A percentile compares a stretch with the other conserved stretches of the same genome.
Evolutionary conservation across 768 basidiomycete species (phyloP).

Genomic region (Scleroderma bovista): DNA sequence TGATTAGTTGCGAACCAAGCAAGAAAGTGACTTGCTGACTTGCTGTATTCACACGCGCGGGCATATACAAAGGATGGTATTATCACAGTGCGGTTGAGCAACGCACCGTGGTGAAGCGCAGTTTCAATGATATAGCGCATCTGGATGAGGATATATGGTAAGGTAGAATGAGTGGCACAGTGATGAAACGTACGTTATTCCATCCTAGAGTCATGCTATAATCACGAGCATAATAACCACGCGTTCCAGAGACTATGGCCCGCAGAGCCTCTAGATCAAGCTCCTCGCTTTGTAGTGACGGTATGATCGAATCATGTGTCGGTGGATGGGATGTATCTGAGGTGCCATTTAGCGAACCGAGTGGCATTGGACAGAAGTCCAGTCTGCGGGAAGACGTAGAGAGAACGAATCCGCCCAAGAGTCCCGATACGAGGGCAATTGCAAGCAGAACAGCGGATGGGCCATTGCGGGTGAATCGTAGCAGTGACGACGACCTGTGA

Average conservation of each 20-base stretch:
- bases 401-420: constrained; percentile 23
- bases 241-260: constrained; percentile 31
- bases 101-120: constrained; percentile 36
- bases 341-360: constrained; percentile 1
- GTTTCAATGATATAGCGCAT: constrained; percentile 47
- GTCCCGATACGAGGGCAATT: constrained; percentile 16
- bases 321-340: not conserved
- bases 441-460: constrained; percentile 14
- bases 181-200: constrained; percentile 38
- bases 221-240: constrained; percentile 41
- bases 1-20: not conserved
- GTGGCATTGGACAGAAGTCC: constrained; percentile 17
- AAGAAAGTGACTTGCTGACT: constrained; percentile 8
- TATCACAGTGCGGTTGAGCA: constrained; percentile 40
- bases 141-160: constrained; percentile 15
- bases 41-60: constrained; percentile 35
- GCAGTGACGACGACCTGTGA: constrained; percentile 7
- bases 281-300: constrained; percentile 15
- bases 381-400: constrained; percentile 9
- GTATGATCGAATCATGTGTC: constrained; percentile 1
- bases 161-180: not conserved
- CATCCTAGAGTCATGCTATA: constrained; percentile 41
- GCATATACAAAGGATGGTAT: constrained; percentile 43
- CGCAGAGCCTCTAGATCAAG: constrained; percentile 28
- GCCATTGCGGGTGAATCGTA: constrained; percentile 13